Evolutionary conservation across 176 grass and related monocot genomes (phyloP), one percentile per base, ranked within the genome.

Genomic region (Thinopyrum elongatum): DNA sequence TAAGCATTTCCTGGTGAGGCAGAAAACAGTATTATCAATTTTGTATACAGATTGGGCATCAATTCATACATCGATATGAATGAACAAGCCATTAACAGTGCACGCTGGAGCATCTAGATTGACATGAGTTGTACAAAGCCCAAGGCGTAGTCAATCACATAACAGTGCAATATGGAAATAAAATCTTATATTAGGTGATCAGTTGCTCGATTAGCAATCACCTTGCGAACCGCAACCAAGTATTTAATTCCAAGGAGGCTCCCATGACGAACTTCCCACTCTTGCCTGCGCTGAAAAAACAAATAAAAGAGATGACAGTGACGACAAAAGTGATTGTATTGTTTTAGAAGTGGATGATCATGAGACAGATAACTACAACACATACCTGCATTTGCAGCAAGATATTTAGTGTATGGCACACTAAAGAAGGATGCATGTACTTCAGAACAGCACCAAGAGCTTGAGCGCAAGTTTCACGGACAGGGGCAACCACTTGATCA

Each of bases 251-350:
- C 97, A 68, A 99, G 94, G 74, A 99, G 97, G 79, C 94, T 94
- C 78, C 97, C 97, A 88, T 99, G 97, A 86, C 97, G 94, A 88
- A 94, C 87, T 93, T 99, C 97, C 97, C 97, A 99, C 82, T 99
- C 97, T 91, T 99, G 97, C 86, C 97, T 99, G 87, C 65, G 88
- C 97, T 99, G 97, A 87, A 94, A 92, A 68, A 94, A 92, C 68
- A 88, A 89, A 95, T n/a, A 87, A 87, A 28, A 86, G 31, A 66
- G 74, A 79, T 53, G 53, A 23, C 31, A 58, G 64, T 79, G 39
- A 81, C 17, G 35, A 80, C 82, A 70, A 84, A 79, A 70, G 55
- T 64, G 46, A 85, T 63, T 70, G 65, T 72, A 53, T 41, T 34
- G 16, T 87, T 89, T 41, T n/a, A 19, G 31, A 78, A 77, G 15